Base-by-base conservation (phyloP, 202 grass and related monocot species). In the Saccharum hybrid region DNA sequence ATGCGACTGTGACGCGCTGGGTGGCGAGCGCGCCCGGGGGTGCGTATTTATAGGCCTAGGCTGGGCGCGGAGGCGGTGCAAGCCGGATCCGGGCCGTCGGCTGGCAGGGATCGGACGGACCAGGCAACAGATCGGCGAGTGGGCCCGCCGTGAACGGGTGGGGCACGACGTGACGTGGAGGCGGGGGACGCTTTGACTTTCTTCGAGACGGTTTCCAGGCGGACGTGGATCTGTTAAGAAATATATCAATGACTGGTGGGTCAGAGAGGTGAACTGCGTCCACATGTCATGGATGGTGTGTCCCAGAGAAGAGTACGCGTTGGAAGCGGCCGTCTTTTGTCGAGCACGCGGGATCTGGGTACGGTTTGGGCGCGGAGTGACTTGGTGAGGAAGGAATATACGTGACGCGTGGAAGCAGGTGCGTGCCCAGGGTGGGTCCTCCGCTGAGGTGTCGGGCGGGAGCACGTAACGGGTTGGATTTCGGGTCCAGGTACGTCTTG, bases 121-220 rank as follows among this genome's bases (percentile, higher is more conserved):
- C 6, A 65, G 21, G 39, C 2, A n/a, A 0, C 4, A 52, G 86
- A 89, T 81, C 83, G 18, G 19, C 56, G 3, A 7, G 70, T 43
- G 63, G 88, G 75, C 70, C 84, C 80, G 12, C 8, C 0, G 41
- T 2, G 69, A 4, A 72, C 68, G 5, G 68, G 80, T 82, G 71
- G 81, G 81, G 81, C 71, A 49, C 81, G 43, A 21, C 76, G 81
- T 86, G 88, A 87, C 88, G 88, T 90, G 80, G 84, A 83, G 71
- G 51, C 63, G 10, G 23, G 16, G n/a, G n/a, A 80, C 71, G 81
- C 81, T 90, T 84, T 90, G 88, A 90, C 85, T 90, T 90, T 77
- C 28, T 60, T 71, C 19, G 28, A 72, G 34, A 67, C 16, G 76
- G 70, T 66, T 75, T 64, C 11, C 8, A 1, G 3, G 5, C 5